A percentile compares a stretch with the other conserved stretches of the same genome.
Evolutionary conservation across 1,139 yeast species (phyloP).

Genomic region (Blastobotrys capitulatus): DNA sequence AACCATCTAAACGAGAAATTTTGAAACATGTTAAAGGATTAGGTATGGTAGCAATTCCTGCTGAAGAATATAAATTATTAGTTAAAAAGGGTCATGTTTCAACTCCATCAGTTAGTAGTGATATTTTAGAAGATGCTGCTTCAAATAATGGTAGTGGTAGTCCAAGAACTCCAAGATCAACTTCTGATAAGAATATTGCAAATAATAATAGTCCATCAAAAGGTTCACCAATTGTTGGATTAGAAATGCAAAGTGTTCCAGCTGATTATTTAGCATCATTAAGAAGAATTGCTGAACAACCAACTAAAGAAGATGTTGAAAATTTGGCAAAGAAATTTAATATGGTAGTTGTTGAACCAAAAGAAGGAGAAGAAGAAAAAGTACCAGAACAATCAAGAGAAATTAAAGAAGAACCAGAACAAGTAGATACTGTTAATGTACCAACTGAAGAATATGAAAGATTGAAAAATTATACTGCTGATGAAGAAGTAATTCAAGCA

Average conservation of each 20-base stretch:
- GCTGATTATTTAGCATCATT: conserved; percentile 30
- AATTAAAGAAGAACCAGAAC: conserved; percentile 3
- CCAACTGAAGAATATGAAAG: conserved; percentile 15
- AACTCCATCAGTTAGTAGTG: conserved; percentile 18
- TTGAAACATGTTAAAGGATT: conserved; percentile 35
- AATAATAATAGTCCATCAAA: neutral
- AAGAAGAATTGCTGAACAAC: conserved; percentile 32
- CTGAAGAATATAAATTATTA: conserved; percentile 33
- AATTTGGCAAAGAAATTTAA: conserved; percentile 28
- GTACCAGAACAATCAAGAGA: conserved; percentile 4
- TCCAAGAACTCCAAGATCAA: conserved; percentile 3
- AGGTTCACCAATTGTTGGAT: conserved; percentile 9
- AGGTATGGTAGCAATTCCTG: conserved; percentile 37
- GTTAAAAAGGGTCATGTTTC: conserved; percentile 21
- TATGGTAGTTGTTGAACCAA: conserved; percentile 15
- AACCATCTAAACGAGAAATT: conserved; percentile 35
- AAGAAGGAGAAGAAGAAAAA: conserved; percentile 2
- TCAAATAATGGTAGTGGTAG: conserved; percentile 1
- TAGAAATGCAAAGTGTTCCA: conserved; percentile 33
- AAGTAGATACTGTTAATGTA: conserved; percentile 15
- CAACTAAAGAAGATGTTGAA: conserved; percentile 30
- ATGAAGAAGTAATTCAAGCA: conserved; percentile 20
- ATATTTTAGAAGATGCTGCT: conserved; percentile 16
- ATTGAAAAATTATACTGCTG: conserved; percentile 16
- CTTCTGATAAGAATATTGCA: neutral